Percentiles rank a stretch among this genome's conserved stretches.
These are phyloP conservation scores for Sporothrix humicola DNA, from an alignment of 2,329 filamentous ascomycete species.

Conservation along the genomic window DNA sequence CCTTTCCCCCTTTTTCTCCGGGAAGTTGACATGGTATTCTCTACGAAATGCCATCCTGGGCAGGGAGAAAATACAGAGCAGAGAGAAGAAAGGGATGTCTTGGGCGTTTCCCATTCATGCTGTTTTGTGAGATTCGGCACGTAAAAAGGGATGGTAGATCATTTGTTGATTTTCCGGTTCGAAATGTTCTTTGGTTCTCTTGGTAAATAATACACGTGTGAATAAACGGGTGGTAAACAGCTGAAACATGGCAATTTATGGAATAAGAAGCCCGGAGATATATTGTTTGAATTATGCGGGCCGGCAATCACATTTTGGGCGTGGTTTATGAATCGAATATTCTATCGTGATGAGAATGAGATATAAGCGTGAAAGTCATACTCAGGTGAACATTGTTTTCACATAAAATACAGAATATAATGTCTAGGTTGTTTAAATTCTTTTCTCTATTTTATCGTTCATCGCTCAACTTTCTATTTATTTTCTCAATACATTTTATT, in stretches of 20 bases:
- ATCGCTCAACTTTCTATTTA: not conserved
- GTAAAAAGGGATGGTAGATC: not conserved
- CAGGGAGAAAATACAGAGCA: not conserved
- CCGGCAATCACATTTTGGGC: too few species aligned
- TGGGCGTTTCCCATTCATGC: constrained; percentile 8
- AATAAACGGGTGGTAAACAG: too few species aligned
- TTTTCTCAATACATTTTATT: not conserved
- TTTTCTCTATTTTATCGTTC: not conserved
- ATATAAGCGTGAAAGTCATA: too few species aligned
- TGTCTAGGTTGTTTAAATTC: not conserved
- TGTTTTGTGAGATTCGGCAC: not conserved
- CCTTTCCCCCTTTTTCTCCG: not conserved
- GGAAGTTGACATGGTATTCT: not conserved
- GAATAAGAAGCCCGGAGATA: too few species aligned
- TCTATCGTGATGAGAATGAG: too few species aligned
- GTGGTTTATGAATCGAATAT: too few species aligned
- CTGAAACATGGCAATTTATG: not conserved
- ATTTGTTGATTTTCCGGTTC: constrained; percentile 13
- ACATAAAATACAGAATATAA: not conserved
- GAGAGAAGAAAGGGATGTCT: not conserved
- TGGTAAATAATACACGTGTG: constrained; percentile 5
- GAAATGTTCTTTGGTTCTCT: not conserved
- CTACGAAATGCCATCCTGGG: not conserved
- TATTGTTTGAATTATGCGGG: too few species aligned
- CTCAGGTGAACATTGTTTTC: too few species aligned